Evolutionary conservation across 208 protist species (phyloP).

Genomic region (Leishmania gerbilli): DNA sequence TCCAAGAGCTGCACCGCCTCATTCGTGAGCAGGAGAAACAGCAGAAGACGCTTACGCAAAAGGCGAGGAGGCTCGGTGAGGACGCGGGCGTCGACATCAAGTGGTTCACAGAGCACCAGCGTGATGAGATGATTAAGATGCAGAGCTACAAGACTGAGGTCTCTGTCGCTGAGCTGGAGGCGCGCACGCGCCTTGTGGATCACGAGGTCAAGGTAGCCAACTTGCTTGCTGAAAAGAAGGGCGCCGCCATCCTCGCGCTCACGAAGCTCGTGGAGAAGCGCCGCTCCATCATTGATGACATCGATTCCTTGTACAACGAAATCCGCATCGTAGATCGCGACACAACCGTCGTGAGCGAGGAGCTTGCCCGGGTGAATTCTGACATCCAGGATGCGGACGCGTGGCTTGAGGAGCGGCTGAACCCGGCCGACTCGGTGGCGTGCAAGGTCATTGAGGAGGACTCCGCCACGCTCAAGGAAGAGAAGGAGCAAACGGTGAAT

Average conservation of each 20-base stretch:
- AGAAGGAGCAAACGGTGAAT: slow-evolving; percentile 56
- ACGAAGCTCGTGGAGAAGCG: slow-evolving; percentile 50
- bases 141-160: slow-evolving; percentile 31
- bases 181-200: slow-evolving; percentile 50
- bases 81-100: slow-evolving; percentile 46
- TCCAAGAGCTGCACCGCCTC: slow-evolving; percentile 56
- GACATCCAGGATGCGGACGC: slow-evolving; percentile 58
- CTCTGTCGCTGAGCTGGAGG: slow-evolving; percentile 51
- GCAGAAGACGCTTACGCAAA: slow-evolving; percentile 18
- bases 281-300: slow-evolving; percentile 56
- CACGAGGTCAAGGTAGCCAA: slow-evolving; percentile 66
- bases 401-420: slow-evolving; percentile 47
- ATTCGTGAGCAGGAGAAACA: slow-evolving; percentile 56
- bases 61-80: slow-evolving; percentile 34
- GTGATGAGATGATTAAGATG: slow-evolving; percentile 21
- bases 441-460: slow-evolving; percentile 64
- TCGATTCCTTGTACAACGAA: slow-evolving; percentile 79
- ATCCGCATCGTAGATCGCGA: slow-evolving; percentile 81
- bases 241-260: slow-evolving; percentile 51
- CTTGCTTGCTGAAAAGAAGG: slow-evolving; percentile 65
- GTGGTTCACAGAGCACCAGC: slow-evolving; percentile 18
- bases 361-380: slow-evolving; percentile 41
- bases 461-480: slow-evolving; percentile 48
- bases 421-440: slow-evolving; percentile 38
- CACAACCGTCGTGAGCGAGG: slow-evolving; percentile 49